Conservation (phyloP, 2,329 filamentous ascomycete genomes). For the Orbilia ellipsospora region DNA sequence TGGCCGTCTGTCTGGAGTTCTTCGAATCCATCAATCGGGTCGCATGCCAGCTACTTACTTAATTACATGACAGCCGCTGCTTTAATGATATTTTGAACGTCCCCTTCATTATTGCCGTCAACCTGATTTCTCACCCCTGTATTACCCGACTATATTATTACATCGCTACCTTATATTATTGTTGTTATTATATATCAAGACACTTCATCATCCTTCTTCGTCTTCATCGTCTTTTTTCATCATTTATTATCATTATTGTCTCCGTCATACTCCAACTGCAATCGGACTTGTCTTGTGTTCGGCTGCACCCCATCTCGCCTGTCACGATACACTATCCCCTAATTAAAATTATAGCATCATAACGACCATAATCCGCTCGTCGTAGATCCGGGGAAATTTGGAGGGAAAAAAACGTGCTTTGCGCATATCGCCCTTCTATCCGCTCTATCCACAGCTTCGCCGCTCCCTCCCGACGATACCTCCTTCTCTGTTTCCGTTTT, state of each 20-base stretch:
- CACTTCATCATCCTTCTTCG: constrained; percentile 3
- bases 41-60: no score
- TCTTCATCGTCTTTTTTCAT: neutral
- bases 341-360: constrained; percentile 1
- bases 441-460: constrained; percentile 8
- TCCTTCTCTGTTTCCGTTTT: neutral
- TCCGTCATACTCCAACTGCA: neutral
- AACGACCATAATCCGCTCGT: constrained; percentile 10
- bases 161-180: neutral
- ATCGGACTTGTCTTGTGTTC: neutral
- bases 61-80: no score
- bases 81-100: no score
- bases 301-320: constrained; percentile 4
- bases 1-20: no score
- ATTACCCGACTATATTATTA: neutral
- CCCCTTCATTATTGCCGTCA: no score
- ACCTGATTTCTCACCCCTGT: no score
- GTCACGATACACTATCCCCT: constrained; percentile 31
- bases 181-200: no score
- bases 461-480: neutral
- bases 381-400: constrained; percentile 18
- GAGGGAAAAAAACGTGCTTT: constrained; percentile 2
- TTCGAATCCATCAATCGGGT: no score
- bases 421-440: constrained; percentile 16
- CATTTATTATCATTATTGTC: neutral